A percentile compares a stretch with the other conserved stretches of the same genome.
Evolutionary conservation across 495 filamentous ascomycete species (phyloP).

Genomic region (Talaromyces liani): DNA sequence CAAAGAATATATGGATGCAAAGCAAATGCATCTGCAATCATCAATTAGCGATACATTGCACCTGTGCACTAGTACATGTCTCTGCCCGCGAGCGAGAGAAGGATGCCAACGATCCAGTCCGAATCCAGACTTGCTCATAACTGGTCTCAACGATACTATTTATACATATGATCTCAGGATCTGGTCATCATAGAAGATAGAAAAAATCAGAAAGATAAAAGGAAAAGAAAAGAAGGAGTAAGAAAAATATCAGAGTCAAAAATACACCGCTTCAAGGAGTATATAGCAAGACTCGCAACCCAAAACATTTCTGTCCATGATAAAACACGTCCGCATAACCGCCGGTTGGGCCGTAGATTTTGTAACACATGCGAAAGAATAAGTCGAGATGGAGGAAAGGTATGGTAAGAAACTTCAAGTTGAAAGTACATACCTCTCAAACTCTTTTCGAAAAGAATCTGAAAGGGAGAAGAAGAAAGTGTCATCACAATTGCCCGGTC

Average conservation of each 20-base stretch:
- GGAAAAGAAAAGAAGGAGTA: slow-evolving; percentile 6
- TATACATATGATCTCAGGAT: slow-evolving; percentile 3
- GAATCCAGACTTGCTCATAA: background rate
- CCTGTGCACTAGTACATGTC: background rate
- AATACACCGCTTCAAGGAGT: slow-evolving; percentile 1
- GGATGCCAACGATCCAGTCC: background rate
- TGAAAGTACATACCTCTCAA: background rate
- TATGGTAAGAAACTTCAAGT: background rate
- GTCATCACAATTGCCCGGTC: slow-evolving; percentile 5
- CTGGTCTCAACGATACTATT: slow-evolving; percentile 4
- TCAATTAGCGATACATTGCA: slow-evolving; percentile 1
- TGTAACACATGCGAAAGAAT: background rate
- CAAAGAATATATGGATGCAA: background rate
- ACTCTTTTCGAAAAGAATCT: background rate
- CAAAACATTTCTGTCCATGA: background rate
- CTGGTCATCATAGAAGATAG: slow-evolving; percentile 5
- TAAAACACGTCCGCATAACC: background rate
- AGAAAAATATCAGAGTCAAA: background rate
- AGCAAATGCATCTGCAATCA: background rate
- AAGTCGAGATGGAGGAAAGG: background rate
- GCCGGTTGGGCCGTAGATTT: background rate
- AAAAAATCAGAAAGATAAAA: slow-evolving; percentile 8
- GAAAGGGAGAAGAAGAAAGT: slow-evolving; percentile 3
- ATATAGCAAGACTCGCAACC: slow-evolving; percentile 2
- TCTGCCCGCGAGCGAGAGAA: slow-evolving; percentile 1